phyloP scores from a whole-genome alignment of 116 monocot genomes.

The Thalassia testudinum region DNA sequence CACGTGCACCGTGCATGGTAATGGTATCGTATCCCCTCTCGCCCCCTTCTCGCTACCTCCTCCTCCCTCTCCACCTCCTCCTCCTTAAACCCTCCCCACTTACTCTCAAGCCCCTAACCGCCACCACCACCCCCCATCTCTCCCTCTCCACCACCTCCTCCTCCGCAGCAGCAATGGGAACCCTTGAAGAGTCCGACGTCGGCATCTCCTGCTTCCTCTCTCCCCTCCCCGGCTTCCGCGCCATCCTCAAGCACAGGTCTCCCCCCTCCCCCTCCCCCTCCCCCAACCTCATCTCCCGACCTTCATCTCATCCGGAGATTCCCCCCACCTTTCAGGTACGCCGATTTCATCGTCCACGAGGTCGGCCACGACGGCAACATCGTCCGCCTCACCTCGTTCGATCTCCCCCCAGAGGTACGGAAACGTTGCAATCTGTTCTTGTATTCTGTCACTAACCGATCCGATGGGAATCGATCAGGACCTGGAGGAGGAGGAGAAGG shows the following conservation, averaged over 20 bases:
- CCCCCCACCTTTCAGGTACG: slow-evolving; percentile 62
- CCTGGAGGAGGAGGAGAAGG: slow-evolving; percentile 20
- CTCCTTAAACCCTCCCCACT: background rate
- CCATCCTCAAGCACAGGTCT: slow-evolving; percentile 77
- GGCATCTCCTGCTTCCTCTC: slow-evolving; percentile 91
- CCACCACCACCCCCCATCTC: background rate
- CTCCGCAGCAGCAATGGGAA: slow-evolving; percentile 9
- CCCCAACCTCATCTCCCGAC: background rate
- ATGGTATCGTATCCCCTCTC: too few species aligned
- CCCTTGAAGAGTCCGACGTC: slow-evolving; percentile 61
- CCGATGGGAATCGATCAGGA: slow-evolving; percentile 8
- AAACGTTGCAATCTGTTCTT: background rate
- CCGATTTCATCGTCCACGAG: slow-evolving; percentile 95
- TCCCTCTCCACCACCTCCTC: background rate
- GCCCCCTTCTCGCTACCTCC: background rate
- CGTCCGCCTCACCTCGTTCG: slow-evolving; percentile 64
- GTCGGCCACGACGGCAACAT: slow-evolving; percentile 55
- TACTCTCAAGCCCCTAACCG: slow-evolving; percentile 21
- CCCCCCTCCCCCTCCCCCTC: too few species aligned
- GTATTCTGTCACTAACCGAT: background rate
- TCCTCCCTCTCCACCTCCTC: background rate
- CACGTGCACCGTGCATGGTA: too few species aligned
- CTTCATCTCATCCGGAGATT: too few species aligned
- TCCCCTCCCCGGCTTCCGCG: slow-evolving; percentile 81
- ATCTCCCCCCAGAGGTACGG: slow-evolving; percentile 45